A percentile compares a stretch with the other conserved stretches of the same genome.
Conservation (phyloP, 2,329 filamentous ascomycete species). For the Penicillium occitanis region DNA sequence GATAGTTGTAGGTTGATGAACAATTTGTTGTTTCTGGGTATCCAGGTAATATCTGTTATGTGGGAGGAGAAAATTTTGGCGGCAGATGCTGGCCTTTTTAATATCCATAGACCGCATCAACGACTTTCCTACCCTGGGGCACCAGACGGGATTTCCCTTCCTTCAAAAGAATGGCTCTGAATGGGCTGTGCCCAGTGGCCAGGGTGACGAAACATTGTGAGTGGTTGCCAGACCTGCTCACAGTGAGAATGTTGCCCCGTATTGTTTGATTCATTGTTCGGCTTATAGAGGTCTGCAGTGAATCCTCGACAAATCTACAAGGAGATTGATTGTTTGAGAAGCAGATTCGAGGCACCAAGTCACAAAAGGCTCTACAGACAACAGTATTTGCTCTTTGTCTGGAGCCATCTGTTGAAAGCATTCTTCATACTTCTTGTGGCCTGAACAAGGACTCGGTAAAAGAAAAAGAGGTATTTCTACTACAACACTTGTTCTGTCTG, state of each 20-base stretch:
- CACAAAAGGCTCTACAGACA: background rate
- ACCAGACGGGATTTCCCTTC: background rate
- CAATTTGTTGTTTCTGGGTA: background rate
- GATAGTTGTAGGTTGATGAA: background rate
- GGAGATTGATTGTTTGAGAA: background rate
- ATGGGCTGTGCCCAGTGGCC: background rate
- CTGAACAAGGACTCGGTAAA: background rate
- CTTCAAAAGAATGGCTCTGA: background rate
- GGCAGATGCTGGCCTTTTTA: background rate
- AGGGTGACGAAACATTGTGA: background rate
- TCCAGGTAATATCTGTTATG: background rate
- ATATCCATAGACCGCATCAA: background rate
- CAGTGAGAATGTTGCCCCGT: background rate
- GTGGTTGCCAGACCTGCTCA: background rate
- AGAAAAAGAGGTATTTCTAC: background rate
- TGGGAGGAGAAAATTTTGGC: background rate
- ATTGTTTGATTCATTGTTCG: background rate
- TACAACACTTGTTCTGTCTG: background rate
- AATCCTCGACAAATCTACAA: background rate
- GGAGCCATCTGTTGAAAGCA: no score
- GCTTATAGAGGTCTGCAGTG: background rate
- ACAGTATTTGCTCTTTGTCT: background rate
- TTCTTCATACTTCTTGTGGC: background rate
- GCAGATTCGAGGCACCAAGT: background rate
- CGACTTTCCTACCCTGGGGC: background rate